Evolutionary conservation across 108 stramenopile species (phyloP).

Genomic region (Pseudonitzschia multistriata): DNA sequence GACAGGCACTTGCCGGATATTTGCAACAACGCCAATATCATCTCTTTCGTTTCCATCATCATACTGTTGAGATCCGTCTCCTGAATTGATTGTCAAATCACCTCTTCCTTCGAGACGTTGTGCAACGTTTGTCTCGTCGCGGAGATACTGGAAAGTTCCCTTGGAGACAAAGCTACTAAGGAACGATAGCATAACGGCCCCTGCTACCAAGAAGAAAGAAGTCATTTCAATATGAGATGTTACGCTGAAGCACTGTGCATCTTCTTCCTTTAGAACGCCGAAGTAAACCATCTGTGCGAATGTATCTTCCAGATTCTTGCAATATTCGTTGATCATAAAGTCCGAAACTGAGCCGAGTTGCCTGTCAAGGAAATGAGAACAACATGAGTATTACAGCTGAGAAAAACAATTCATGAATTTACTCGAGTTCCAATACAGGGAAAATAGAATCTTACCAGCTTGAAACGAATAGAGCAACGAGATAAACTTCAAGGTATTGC

Average conservation of each 20-base stretch:
- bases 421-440: background rate
- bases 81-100: background rate
- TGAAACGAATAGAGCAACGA: constrained; percentile 64
- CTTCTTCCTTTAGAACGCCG: constrained; percentile 58
- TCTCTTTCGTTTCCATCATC: constrained; percentile 22
- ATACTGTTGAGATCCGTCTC: constrained; percentile 10
- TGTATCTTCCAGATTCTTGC: constrained; percentile 50
- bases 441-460: constrained; percentile 43
- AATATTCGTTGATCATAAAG: constrained; percentile 74
- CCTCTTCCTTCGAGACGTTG: background rate
- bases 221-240: constrained; percentile 53
- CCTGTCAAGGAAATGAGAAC: constrained; percentile 14
- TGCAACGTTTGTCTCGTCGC: constrained; percentile 13
- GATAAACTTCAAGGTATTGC: constrained; percentile 85
- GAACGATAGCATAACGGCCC: constrained; percentile 44
- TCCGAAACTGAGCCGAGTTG: constrained; percentile 69
- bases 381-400: background rate
- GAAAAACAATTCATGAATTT: background rate
- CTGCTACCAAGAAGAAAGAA: constrained; percentile 54
- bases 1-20: constrained; percentile 43
- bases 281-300: constrained; percentile 60
- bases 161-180: constrained; percentile 46
- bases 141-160: constrained; percentile 40
- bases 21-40: constrained; percentile 29
- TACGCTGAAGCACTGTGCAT: constrained; percentile 81